These are phyloP conservation scores for Butyriboletus loyo DNA, from an alignment of 768 basidiomycete species.

Conservation along the genomic window DNA sequence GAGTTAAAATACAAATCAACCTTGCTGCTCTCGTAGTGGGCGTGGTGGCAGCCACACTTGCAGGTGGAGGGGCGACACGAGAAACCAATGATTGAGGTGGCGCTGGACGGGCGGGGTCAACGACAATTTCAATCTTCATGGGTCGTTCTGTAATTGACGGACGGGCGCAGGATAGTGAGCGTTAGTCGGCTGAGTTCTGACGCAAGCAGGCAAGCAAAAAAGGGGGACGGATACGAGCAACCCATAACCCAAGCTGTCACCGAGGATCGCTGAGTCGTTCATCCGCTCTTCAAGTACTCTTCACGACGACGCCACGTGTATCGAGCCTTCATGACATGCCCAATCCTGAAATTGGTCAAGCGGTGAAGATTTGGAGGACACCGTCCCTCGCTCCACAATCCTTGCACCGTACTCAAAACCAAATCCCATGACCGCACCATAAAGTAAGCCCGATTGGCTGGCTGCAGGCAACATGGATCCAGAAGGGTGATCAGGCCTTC, in stretches of 20 bases:
- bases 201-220: slow-evolving; percentile 38
- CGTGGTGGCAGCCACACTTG: slow-evolving; percentile 25
- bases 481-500: slow-evolving; percentile 31
- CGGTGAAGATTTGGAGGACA: slow-evolving; percentile 31
- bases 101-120: slow-evolving; percentile 77
- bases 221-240: slow-evolving; percentile 43
- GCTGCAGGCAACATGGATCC: slow-evolving; percentile 25
- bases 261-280: slow-evolving; percentile 24
- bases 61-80: slow-evolving; percentile 75
- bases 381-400: slow-evolving; percentile 27
- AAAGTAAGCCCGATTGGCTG: slow-evolving; percentile 23
- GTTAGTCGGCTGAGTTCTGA: slow-evolving; percentile 35
- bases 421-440: slow-evolving; percentile 32
- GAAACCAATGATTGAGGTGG: slow-evolving; percentile 64
- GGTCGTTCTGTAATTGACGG: slow-evolving; percentile 72
- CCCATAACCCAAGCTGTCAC: slow-evolving; percentile 26
- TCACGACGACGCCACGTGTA: slow-evolving; percentile 17
- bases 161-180: slow-evolving; percentile 34
- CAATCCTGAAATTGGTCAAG: slow-evolving; percentile 35
- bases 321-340: slow-evolving; percentile 27
- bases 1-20: slow-evolving; percentile 26
- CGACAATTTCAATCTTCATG: slow-evolving; percentile 98
- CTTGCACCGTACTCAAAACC: slow-evolving; percentile 32
- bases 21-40: slow-evolving; percentile 31
- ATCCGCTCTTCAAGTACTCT: slow-evolving; percentile 22